phyloP scores from a whole-genome alignment of 192 early-diverging fungal genomes.

The Phycomyces nitens region DNA sequence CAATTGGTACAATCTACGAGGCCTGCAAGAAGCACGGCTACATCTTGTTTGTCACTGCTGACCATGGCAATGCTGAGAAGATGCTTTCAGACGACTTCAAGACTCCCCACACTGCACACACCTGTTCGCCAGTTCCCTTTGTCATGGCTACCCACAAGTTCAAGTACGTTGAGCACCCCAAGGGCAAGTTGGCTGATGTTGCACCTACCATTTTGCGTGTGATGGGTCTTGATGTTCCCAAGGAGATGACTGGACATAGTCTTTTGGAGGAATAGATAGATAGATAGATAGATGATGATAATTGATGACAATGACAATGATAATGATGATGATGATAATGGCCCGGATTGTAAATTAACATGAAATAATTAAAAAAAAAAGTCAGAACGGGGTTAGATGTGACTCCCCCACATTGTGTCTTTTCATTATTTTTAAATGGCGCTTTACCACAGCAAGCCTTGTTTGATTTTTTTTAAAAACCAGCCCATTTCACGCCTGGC shows the following conservation, averaged over 20 bases:
- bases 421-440: no score
- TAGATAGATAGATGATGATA: not conserved
- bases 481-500: no score
- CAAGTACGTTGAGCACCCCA: constrained; percentile 50
- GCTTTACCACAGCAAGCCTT: no score
- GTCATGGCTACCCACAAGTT: constrained; percentile 67
- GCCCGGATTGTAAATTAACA: not conserved
- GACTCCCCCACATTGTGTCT: no score
- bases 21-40: constrained; percentile 90
- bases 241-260: constrained; percentile 90
- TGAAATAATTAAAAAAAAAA: not conserved
- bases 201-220: constrained; percentile 91
- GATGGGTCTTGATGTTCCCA: constrained; percentile 91
- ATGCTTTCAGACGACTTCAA: constrained; percentile 83
- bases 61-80: constrained; percentile 99
- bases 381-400: not conserved
- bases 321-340: not conserved
- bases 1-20: constrained; percentile 89
- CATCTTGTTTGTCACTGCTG: constrained; percentile 91
- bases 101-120: constrained; percentile 97
- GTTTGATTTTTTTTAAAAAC: no score
- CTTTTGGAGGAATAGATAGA: constrained; percentile 37
- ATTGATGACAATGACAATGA: not conserved
- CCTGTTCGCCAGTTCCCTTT: constrained; percentile 87
- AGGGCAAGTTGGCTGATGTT: constrained; percentile 90